Conservation (phyloP, 2,329 filamentous ascomycete species). For the Penicillium sp. region DNA sequence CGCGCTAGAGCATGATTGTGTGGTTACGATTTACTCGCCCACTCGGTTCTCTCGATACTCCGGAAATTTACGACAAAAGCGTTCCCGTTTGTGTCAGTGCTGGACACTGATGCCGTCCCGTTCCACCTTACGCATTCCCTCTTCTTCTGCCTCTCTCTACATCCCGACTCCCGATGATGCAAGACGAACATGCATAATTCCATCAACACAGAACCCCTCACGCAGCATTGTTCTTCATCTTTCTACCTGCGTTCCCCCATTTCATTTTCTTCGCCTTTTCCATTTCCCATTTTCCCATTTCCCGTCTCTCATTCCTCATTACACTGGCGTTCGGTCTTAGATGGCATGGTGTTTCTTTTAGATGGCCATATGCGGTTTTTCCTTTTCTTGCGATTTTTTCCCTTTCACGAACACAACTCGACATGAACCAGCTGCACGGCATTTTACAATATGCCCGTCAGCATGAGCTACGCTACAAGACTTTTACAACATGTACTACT, state of each 20-base stretch:
- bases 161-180: not conserved
- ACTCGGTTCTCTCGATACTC: not conserved
- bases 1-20: slow-evolving; percentile 32
- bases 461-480: slow-evolving; percentile 13
- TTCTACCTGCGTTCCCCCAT: not conserved
- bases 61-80: slow-evolving; percentile 4
- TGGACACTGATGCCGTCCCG: slow-evolving; percentile 15
- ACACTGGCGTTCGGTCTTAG: slow-evolving; percentile 20
- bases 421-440: slow-evolving; percentile 1
- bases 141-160: not conserved
- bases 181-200: not conserved
- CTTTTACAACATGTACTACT: slow-evolving; percentile 5
- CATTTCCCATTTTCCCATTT: not conserved
- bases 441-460: slow-evolving; percentile 5
- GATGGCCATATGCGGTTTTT: not conserved
- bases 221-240: not conserved
- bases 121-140: not conserved
- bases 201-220: not conserved
- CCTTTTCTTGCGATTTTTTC: not conserved
- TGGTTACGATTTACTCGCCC: not conserved
- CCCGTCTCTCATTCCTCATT: not conserved
- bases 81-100: slow-evolving; percentile 11
- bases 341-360: slow-evolving; percentile 8
- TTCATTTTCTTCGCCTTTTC: slow-evolving; percentile 12
- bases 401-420: slow-evolving; percentile 6